Conservation (phyloP, 1,284 basidiomycete species). For the Xanthoconium separans region DNA sequence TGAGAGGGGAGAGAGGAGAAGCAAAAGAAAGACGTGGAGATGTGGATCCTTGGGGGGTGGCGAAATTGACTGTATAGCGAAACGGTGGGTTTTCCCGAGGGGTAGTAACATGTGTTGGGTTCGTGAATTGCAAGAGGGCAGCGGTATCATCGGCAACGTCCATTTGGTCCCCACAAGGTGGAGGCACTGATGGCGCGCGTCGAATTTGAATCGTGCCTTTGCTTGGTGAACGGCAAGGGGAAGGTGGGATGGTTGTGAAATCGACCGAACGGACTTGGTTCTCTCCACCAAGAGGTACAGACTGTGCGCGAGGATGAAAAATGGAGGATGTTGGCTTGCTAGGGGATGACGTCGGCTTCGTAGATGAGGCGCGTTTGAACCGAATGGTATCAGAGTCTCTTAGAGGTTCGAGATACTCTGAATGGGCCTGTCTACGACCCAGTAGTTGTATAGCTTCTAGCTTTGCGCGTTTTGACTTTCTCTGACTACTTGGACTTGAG, state of each 20-base stretch:
- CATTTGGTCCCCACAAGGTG: constrained; percentile 20
- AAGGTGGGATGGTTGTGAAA: constrained; percentile 22
- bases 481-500: constrained; percentile 1
- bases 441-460: constrained; percentile 16
- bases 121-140: constrained; percentile 22
- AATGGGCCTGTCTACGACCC: constrained; percentile 8
- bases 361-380: constrained; percentile 19
- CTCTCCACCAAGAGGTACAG: constrained; percentile 27
- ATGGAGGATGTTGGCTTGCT: constrained; percentile 10
- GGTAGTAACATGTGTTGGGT: constrained; percentile 9
- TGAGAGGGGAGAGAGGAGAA: constrained; percentile 35
- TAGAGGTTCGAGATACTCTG: constrained; percentile 20
- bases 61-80: constrained; percentile 29
- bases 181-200: constrained; percentile 28
- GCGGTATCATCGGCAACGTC: constrained; percentile 17
- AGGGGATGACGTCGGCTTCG: constrained; percentile 17
- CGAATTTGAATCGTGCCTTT: constrained; percentile 24
- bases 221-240: constrained; percentile 27
- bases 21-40: neutral
- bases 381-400: constrained; percentile 14
- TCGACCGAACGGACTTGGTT: constrained; percentile 16
- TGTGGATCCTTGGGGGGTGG: constrained; percentile 17
- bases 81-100: constrained; percentile 13
- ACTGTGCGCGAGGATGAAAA: constrained; percentile 28
- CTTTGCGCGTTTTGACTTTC: constrained; percentile 27